A percentile compares a stretch with the other conserved stretches of the same genome.
phyloP scores from a whole-genome alignment of 495 filamentous ascomycete species.

The Tetracladium setigerum region DNA sequence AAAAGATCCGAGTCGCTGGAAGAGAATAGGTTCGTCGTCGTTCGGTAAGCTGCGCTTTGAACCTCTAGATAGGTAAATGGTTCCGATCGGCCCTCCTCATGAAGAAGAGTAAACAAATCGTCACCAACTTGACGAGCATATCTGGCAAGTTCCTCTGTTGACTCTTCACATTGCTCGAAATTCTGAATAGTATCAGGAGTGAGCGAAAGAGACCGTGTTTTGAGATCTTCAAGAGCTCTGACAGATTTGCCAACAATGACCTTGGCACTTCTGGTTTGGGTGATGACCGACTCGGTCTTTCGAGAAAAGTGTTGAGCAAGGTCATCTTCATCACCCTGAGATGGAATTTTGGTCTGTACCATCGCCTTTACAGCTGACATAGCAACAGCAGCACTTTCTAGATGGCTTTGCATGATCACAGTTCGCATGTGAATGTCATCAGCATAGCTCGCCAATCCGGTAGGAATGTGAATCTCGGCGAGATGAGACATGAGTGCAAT shows the following conservation, averaged over 20 bases:
- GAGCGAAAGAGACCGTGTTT: conserved; percentile 68
- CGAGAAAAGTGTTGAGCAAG: conserved; percentile 58
- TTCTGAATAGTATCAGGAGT: conserved; percentile 35
- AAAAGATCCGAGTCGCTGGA: conserved; percentile 54
- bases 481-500: conserved; percentile 84
- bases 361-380: conserved; percentile 55
- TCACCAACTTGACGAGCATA: conserved; percentile 61
- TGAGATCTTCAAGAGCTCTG: conserved; percentile 70
- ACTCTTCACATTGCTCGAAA: conserved; percentile 55
- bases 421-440: conserved; percentile 70
- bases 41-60: conserved; percentile 49
- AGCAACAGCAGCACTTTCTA: conserved; percentile 68
- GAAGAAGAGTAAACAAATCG: conserved; percentile 54
- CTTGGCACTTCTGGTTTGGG: conserved; percentile 73
- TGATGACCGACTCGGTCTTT: conserved; percentile 63
- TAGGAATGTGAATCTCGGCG: conserved; percentile 68
- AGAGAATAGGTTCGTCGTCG: conserved; percentile 40
- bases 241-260: conserved; percentile 76
- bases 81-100: conserved; percentile 65
- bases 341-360: conserved; percentile 54
- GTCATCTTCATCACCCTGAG: conserved; percentile 48
- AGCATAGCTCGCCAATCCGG: conserved; percentile 66
- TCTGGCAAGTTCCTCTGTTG: conserved; percentile 56
- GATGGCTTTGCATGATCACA: conserved; percentile 67
- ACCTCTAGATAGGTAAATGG: conserved; percentile 61